phyloP scores from a whole-genome alignment of 257 asterid species.

The Buddleja alternifolia region DNA sequence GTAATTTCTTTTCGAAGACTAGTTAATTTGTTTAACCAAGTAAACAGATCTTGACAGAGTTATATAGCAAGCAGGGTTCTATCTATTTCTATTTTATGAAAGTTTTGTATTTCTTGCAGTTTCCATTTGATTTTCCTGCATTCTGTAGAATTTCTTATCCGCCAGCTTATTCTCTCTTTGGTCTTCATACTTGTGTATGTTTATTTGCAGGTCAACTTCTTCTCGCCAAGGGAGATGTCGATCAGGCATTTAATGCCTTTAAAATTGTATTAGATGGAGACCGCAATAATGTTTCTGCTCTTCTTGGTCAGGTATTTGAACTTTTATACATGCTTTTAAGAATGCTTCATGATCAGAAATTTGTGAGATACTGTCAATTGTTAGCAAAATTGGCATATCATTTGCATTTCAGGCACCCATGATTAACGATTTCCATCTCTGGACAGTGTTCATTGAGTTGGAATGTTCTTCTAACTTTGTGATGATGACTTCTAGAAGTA shows the following conservation, averaged over 20 bases:
- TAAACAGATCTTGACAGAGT: slow-evolving; percentile 11
- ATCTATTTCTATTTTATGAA: neutral
- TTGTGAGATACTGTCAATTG: neutral
- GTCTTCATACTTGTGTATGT: slow-evolving; percentile 28
- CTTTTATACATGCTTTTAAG: slow-evolving; percentile 11
- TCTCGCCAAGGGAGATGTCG: slow-evolving; percentile 93
- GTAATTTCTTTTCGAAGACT: slow-evolving; percentile 14
- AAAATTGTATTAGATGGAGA: slow-evolving; percentile 95
- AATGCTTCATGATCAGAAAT: slow-evolving; percentile 16
- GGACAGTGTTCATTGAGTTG: slow-evolving; percentile 18
- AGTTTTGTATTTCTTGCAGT: slow-evolving; percentile 18
- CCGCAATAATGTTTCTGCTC: slow-evolving; percentile 92
- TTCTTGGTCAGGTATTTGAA: slow-evolving; percentile 90
- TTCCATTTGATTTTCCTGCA: slow-evolving; percentile 18
- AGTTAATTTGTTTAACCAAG: neutral
- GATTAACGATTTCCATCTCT: slow-evolving; percentile 1
- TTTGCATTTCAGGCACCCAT: neutral
- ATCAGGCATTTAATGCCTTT: slow-evolving; percentile 91
- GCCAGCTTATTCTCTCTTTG: slow-evolving; percentile 21
- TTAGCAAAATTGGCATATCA: slow-evolving; percentile 3
- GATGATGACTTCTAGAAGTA: slow-evolving; percentile 16
- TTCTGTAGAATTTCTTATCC: slow-evolving; percentile 1
- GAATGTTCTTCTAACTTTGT: slow-evolving; percentile 10
- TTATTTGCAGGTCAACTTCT: slow-evolving; percentile 84
- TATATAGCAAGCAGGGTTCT: neutral